Evolutionary conservation across 352 stramenopile species (phyloP).

Genomic region (Globisporangium yorkense): DNA sequence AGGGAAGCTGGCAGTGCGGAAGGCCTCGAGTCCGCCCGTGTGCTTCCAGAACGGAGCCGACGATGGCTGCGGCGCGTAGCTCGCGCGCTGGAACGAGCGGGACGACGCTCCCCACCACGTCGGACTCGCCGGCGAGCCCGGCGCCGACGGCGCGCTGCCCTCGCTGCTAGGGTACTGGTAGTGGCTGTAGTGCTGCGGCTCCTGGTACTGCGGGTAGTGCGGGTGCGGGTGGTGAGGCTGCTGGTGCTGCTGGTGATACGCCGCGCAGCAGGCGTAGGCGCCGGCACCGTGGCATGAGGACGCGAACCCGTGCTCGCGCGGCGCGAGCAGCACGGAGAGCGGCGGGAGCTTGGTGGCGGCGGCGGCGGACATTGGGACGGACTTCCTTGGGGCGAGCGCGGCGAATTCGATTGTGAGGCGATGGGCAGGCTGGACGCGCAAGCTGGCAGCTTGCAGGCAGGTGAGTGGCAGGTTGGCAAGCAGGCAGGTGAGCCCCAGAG

Average conservation of each 20-base stretch:
- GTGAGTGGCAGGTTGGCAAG: no score
- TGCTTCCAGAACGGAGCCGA: constrained; percentile 6
- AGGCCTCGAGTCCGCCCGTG: constrained; percentile 1
- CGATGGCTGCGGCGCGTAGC: not conserved
- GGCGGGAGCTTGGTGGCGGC: constrained; percentile 10
- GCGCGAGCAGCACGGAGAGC: constrained; percentile 13
- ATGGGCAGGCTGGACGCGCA: not conserved
- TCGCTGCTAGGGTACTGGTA: not conserved
- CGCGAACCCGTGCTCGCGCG: constrained; percentile 1
- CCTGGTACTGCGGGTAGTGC: not conserved
- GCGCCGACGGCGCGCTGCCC: not conserved
- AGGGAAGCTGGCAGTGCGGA: not conserved
- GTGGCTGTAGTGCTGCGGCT: constrained; percentile 1
- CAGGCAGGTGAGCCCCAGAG: no score
- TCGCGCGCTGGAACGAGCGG: not conserved
- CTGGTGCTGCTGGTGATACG: not conserved
- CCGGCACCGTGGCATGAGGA: not conserved
- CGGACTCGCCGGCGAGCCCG: constrained; percentile 5
- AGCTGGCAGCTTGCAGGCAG: no score
- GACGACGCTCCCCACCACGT: constrained; percentile 3
- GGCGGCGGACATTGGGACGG: not conserved
- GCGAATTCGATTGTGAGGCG: constrained; percentile 11
- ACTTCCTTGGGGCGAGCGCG: no score
- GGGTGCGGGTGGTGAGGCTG: no score
- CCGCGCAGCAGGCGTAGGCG: not conserved